Evolutionary conservation across 2,329 filamentous ascomycete species (phyloP), one percentile per base, ranked within the genome.

Genomic region (Diaporthe sp.): DNA sequence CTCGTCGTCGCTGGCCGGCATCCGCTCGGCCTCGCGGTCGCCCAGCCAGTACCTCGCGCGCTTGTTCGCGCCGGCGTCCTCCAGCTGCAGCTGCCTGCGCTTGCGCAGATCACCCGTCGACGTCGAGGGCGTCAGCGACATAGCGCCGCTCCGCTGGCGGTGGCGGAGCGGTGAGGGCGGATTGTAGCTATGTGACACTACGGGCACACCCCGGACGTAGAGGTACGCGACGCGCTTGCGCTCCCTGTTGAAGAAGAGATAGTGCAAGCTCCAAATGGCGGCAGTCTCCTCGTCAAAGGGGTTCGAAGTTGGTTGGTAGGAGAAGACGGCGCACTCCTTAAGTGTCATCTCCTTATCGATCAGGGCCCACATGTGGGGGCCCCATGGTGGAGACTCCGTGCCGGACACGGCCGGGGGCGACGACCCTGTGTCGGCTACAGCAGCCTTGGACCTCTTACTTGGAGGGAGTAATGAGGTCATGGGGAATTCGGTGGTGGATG

Each of bases 181-280:
- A 77, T 89, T 92, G 57, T 73, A 73, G 82, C 88, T 92, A 4
- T 88, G 88, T 78, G 88, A 94, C 81, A 94, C 92, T 79, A 93
- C 93, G 75, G 91, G 96, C 61, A 98, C 91, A n/a, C 95, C 96
- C 77, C 96, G 93, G 61, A 98, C 91, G 81, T 98, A 97, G 61
- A 99, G 87, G 83, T 99, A 99, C 76, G 95, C 96, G 25, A 99
- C 96, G 57, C 97, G 92, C 87, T 98, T 98, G 81, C 93, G 90
- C 37, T 92, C 88, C 81, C 96, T 96, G 88, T 98, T 98, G 89
- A 98, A 98, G 84, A 98, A 98, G 87, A 99, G 98, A 85, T 98
- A 98, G 83, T 98, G 96, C 77, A 96, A 89, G 68, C 94, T 95
- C 96, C 96, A 99, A 77, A 99, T 96, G 13, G 96, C 94, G 77